Evolutionary conservation across 352 stramenopile genomes (phyloP).

Genomic region (Phytophthora brassicae): DNA sequence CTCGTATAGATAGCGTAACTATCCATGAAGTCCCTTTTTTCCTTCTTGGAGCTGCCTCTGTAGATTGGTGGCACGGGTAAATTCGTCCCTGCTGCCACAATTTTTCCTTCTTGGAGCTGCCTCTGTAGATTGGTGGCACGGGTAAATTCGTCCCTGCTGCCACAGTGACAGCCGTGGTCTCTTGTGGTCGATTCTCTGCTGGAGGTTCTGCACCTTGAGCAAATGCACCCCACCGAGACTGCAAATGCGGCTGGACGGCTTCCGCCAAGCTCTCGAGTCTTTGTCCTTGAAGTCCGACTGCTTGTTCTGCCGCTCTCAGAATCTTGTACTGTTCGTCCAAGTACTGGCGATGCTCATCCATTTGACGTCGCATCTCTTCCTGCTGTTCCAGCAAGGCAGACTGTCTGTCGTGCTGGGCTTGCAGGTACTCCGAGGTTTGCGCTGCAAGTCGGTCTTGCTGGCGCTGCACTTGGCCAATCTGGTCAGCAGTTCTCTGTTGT

Average conservation of each 20-base stretch:
- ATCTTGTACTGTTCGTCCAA: slow-evolving; percentile 13
- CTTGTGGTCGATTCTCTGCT: neutral
- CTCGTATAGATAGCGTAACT: slow-evolving; percentile 16
- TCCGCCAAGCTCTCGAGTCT: slow-evolving; percentile 4
- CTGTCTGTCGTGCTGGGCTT: slow-evolving; percentile 8
- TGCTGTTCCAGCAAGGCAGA: slow-evolving; percentile 7
- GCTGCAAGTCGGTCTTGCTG: slow-evolving; percentile 17
- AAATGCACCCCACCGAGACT: slow-evolving; percentile 5
- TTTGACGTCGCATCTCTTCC: slow-evolving; percentile 16
- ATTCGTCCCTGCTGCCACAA: slow-evolving; percentile 13
- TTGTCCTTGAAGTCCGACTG: slow-evolving; percentile 7
- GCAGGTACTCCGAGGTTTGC: slow-evolving; percentile 12
- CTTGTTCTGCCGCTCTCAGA: slow-evolving; percentile 8
- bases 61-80: slow-evolving; percentile 10
- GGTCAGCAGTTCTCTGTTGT: neutral
- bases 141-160: slow-evolving; percentile 16
- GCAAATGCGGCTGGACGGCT: slow-evolving; percentile 5
- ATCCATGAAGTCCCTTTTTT: slow-evolving; percentile 7
- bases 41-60: slow-evolving; percentile 12
- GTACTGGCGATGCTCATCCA: slow-evolving; percentile 16
- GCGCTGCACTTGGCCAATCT: slow-evolving; percentile 9
- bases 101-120: slow-evolving; percentile 19
- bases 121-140: slow-evolving; percentile 7
- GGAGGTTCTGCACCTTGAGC: neutral
- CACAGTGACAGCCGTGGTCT: slow-evolving; percentile 4